Evolutionary conservation across 768 basidiomycete genomes (phyloP), one percentile per base, ranked within the genome.

Genomic region (Hericium erinaceus): DNA sequence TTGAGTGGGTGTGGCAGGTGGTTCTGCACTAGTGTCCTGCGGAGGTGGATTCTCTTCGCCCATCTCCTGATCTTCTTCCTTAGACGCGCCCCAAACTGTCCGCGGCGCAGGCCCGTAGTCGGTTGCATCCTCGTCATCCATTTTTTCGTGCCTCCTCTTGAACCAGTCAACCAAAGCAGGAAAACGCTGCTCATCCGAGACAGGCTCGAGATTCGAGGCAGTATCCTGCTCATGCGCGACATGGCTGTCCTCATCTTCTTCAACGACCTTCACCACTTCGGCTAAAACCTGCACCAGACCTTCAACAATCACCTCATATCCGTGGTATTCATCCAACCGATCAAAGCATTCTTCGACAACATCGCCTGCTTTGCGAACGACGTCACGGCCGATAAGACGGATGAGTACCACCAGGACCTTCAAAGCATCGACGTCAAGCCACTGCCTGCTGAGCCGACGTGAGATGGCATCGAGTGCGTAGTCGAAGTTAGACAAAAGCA

Each of bases 321-420:
- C 95, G 69, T 98, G 95, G 67, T 83, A 98, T 61, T 97, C 93
- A 65, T 98, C 97, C 18, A 98, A 75, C 28, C 94, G 84, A 70
- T 98, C 95, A 64, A 98, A 98, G 60, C 95, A 95, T 69, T 97
- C 95, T 69, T 97, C 95, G 10, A 98, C 93, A 10, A 98, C 85
- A 68, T 98, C 97, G 13, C 87, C 85, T 8, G 97, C 94, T 63
- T 85, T 84, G 49, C 89, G 84, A 0, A 98, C 91, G 37, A 98
- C 84, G 56, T 89, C 87, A 28, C 77, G 77, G 0, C 97, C 95
- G 7, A 95, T 90, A 12, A 98, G 77, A 9, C 88, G 84, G 57
- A 98, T 81, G 67, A 98, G 83, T 26, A 94, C 73, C 13, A 83
- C 80, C 20, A 99, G 76, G 6, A 98, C 94, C 61, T 90, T 87